Percentiles rank a stretch among this genome's conserved stretches.
Evolutionary conservation across 305 asterid species (phyloP).

Genomic region (Nicotiana rustica): DNA sequence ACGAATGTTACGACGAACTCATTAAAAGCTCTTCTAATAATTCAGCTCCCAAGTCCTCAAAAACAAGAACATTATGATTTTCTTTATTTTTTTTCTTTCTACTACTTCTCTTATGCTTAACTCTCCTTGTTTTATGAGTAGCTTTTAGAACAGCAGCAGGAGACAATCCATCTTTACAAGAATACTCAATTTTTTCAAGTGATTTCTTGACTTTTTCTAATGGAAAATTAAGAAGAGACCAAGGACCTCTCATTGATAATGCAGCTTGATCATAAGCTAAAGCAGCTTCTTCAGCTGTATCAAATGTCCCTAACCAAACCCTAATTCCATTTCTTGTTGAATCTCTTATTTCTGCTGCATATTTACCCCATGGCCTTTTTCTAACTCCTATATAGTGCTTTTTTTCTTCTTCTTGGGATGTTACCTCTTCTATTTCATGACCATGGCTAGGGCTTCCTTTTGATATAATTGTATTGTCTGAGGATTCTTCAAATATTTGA

Average conservation of each 20-base stretch:
- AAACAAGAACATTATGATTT: constrained; percentile 15
- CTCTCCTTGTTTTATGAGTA: constrained; percentile 30
- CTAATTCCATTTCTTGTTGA: constrained; percentile 34
- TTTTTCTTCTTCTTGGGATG: not conserved
- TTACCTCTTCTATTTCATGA: constrained; percentile 31
- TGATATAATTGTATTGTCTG: not conserved
- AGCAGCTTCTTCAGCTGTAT: constrained; percentile 36
- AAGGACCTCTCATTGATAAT: constrained; percentile 29
- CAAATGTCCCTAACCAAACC: constrained; percentile 37
- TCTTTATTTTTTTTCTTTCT: constrained; percentile 21
- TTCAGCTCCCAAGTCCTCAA: constrained; percentile 36
- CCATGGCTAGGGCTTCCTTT: not conserved
- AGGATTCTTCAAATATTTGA: not conserved
- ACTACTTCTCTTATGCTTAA: not conserved
- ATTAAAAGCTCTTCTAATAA: constrained; percentile 32
- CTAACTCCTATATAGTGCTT: constrained; percentile 34
- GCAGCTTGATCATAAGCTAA: constrained; percentile 37
- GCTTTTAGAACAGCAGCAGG: constrained; percentile 34
- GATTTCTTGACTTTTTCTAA: constrained; percentile 27
- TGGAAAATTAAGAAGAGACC: constrained; percentile 32
- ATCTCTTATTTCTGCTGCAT: constrained; percentile 35
- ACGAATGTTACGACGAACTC: not conserved
- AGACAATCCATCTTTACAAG: constrained; percentile 35
- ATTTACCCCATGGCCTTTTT: constrained; percentile 35
- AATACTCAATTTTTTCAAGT: constrained; percentile 28